Conservation (phyloP, 192 early-diverging fungal genomes). For the Jimgerdemannia flammicorona region DNA sequence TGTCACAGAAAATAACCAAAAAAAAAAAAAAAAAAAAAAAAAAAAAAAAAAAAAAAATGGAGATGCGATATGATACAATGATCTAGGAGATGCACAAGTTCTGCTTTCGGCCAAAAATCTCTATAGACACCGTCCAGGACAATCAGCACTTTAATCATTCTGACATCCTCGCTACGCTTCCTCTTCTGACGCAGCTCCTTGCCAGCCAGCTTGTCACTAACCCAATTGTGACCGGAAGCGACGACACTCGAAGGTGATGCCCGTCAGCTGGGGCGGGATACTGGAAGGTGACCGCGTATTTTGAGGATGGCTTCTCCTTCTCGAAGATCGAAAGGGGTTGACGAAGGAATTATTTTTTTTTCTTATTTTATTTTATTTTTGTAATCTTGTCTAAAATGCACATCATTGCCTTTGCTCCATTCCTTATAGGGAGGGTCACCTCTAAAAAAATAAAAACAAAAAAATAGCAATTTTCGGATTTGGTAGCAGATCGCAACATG, state of each 20-base stretch:
- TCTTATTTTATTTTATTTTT: no score
- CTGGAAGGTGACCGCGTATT: conserved; percentile 65
- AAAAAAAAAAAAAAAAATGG: not conserved
- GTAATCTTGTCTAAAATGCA: no score
- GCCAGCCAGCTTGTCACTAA: conserved; percentile 51
- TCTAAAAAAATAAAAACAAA: no score
- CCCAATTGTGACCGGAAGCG: conserved; percentile 49
- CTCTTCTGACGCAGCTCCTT: conserved; percentile 55
- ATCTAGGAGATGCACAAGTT: not conserved
- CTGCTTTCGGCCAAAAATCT: not conserved
- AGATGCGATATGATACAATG: not conserved
- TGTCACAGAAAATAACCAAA: not conserved
- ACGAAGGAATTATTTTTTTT: conserved; percentile 44
- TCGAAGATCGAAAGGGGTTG: conserved; percentile 65
- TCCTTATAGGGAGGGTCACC: no score
- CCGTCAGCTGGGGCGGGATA: conserved; percentile 65
- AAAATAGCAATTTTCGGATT: no score
- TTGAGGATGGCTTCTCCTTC: conserved; percentile 78
- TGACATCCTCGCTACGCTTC: conserved; percentile 54
- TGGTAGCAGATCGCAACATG: no score
- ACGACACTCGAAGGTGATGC: conserved; percentile 58
- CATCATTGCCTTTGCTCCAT: no score
- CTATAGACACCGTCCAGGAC: not conserved
- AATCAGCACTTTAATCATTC: conserved; percentile 19
- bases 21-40: not conserved